Base-by-base conservation (phyloP, 2,329 filamentous ascomycete species). In the Lecanicillium sp. region DNA sequence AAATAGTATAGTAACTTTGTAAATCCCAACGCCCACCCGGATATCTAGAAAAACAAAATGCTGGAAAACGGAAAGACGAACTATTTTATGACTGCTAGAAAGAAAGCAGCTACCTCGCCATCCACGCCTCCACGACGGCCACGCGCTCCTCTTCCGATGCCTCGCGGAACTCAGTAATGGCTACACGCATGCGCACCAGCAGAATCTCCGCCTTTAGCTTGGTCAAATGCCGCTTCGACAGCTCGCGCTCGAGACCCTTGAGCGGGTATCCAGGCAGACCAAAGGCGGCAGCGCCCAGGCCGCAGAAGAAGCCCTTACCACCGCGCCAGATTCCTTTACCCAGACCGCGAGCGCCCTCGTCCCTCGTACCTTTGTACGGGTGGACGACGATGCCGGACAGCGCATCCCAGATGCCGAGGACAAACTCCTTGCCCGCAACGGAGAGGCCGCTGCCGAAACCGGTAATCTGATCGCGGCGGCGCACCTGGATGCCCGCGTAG, bases 331-430 rank as follows among this genome's bases (percentile, higher is more conserved):
- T 54, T 0, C 83, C 83, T 59, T 83, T 85, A 9, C 82, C 56
- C 5, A 84, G 69, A 1, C 86, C 86, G 7, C 71, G 71, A 2
- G 69, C 63, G 1, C 83, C 83, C 49, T 80, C 78, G 38, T 83
- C 77, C 58, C 77, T 79, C 1, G 78, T 79, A 3, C 82, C 84
- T 44, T 76, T 70, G 8, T 79, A 68, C 0, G 85, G 85, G 52
- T 84, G 81, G 0, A 74, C 80, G 3, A 85, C 72, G 14, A 87
- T 64, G 0, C 84, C 84, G 2, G 81, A 78, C 21, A 86, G 76
- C 1, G 83, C 84, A 55, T 87, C 83, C 60, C 79, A 87, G 8
- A 87, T 67, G 0, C 84, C 83, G 40, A 80, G 71, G 1, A 71
- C 74, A 49, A 84, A 77, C 57, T 81, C 80, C 63, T 81, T 84